phyloP scores from a whole-genome alignment of 805 yeast species.

The Candida chauliodis region DNA sequence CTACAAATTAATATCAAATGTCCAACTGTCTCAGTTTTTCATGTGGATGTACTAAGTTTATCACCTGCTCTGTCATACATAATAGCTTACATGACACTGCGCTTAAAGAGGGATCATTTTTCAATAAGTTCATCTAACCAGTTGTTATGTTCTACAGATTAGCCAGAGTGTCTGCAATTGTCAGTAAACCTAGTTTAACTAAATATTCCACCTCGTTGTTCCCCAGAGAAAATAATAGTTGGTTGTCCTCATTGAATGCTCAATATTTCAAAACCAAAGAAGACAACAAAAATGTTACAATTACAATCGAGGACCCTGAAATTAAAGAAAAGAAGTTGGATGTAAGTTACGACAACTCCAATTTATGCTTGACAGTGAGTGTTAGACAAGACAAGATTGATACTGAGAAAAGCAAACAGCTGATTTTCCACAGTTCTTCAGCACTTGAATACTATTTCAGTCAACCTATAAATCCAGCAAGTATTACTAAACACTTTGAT shows the following conservation, averaged over 20 bases:
- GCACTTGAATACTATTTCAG: not conserved
- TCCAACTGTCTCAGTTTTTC: too few relatives aligned
- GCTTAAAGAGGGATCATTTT: too few relatives aligned
- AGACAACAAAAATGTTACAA: not conserved
- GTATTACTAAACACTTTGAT: not conserved
- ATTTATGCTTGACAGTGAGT: not conserved
- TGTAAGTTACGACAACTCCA: not conserved
- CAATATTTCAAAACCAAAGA: not conserved
- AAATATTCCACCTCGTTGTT: not conserved
- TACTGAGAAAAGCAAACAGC: not conserved
- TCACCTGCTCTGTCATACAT: too few relatives aligned
- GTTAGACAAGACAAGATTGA: not conserved
- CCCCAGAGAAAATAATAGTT: not conserved
- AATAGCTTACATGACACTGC: too few relatives aligned
- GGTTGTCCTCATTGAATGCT: not conserved
- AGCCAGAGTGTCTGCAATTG: not conserved
- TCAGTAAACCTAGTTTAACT: not conserved
- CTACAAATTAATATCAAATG: too few relatives aligned
- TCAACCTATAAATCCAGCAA: not conserved
- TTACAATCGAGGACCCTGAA: not conserved
- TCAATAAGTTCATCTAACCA: not conserved
- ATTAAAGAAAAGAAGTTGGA: not conserved
- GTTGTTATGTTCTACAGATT: not conserved
- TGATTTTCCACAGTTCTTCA: not conserved
- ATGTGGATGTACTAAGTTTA: too few relatives aligned